These are phyloP conservation scores for Peniophora sp. DNA, from an alignment of 1,284 basidiomycete genomes.

Conservation along the genomic window DNA sequence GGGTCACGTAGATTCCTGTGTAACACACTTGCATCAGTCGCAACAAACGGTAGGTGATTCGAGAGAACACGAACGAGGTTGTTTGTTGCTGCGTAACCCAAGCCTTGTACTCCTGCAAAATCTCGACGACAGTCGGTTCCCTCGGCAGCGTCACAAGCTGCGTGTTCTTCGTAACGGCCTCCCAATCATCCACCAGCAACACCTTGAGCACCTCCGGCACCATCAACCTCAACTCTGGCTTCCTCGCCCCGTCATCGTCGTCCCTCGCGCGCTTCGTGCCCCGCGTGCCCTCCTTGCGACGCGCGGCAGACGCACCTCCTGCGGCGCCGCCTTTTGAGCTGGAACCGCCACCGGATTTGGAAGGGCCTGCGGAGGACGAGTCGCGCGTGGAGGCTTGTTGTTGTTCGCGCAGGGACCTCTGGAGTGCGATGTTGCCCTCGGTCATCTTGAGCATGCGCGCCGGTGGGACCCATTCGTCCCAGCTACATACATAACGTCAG, in stretches of 20 bases:
- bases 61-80: conserved; percentile 12
- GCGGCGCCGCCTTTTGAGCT: conserved; percentile 13
- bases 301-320: conserved; percentile 31
- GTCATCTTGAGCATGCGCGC: conserved; percentile 81
- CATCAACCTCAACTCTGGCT: conserved; percentile 86
- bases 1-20: conserved; percentile 53
- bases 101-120: conserved; percentile 69
- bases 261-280: conserved; percentile 58
- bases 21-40: too few species aligned
- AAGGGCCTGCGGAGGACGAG: conserved; percentile 16
- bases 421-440: conserved; percentile 78
- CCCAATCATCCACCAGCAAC: conserved; percentile 96
- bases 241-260: conserved; percentile 62
- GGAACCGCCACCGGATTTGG: conserved; percentile 4
- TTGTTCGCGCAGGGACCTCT: conserved; percentile 47
- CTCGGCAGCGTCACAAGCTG: conserved; percentile 86
- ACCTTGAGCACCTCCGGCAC: conserved; percentile 89
- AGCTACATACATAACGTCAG: conserved; percentile 38
- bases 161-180: conserved; percentile 91
- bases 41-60: too few species aligned
- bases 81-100: not conserved
- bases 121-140: conserved; percentile 70
- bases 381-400: conserved; percentile 21
- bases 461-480: conserved; percentile 97
- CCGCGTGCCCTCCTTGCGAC: conserved; percentile 42